Conservation (phyloP, 345 rosid genomes). For the Noccaea caerulescens region DNA sequence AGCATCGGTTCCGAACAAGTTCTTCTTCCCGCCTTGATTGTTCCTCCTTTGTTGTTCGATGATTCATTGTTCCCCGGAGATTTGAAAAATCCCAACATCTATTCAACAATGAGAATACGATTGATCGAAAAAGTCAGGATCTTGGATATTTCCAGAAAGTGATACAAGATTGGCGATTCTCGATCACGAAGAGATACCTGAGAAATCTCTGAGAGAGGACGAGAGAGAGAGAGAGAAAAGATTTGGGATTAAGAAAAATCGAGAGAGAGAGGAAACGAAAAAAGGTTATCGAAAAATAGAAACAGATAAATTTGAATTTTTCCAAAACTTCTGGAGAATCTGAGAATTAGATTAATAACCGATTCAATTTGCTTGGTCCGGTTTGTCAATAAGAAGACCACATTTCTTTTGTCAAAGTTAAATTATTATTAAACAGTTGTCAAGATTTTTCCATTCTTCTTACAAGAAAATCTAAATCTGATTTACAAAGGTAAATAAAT, state of each 20-base stretch:
- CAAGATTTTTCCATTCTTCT: constrained; percentile 41
- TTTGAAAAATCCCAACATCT: constrained; percentile 72
- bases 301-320: background rate
- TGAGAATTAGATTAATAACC: too few species aligned
- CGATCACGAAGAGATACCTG: background rate
- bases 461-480: constrained; percentile 34
- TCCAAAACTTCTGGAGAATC: too few species aligned
- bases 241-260: background rate
- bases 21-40: constrained; percentile 56
- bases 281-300: constrained; percentile 27
- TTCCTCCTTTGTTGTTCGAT: constrained; percentile 47
- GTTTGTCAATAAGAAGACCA: too few species aligned
- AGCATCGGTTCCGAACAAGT: constrained; percentile 71
- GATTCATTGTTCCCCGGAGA: constrained; percentile 50
- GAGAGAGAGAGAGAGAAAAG: constrained; percentile 8
- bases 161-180: background rate
- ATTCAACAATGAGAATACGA: constrained; percentile 35
- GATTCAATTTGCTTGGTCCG: too few species aligned
- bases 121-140: background rate
- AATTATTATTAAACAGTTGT: constrained; percentile 37
- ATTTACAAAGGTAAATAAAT: constrained; percentile 27
- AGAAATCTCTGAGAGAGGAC: constrained; percentile 3
- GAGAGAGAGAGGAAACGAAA: constrained; percentile 4
- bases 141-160: background rate
- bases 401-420: background rate